phyloP scores from a whole-genome alignment of 495 filamentous ascomycete species.

The Aspergillus steynii region DNA sequence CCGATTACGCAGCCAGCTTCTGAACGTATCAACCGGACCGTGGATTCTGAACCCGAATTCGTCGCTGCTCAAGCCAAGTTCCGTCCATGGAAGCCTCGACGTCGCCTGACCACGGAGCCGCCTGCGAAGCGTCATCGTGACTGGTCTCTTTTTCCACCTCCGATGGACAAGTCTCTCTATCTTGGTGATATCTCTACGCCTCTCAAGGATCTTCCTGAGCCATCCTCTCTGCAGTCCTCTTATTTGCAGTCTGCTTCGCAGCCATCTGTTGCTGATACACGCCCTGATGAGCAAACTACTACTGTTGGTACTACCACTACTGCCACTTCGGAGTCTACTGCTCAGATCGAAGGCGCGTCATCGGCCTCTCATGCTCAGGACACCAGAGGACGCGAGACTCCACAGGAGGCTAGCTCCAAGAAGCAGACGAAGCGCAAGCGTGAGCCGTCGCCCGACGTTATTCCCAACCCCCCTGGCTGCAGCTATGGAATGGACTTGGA shows the following conservation, averaged over 20 bases:
- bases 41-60: not conserved
- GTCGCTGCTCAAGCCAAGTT: slow-evolving; percentile 3
- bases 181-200: slow-evolving; percentile 21
- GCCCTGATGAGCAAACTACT: not conserved
- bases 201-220: not conserved
- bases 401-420: slow-evolving; percentile 4
- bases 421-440: slow-evolving; percentile 42
- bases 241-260: not conserved
- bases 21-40: slow-evolving; percentile 19
- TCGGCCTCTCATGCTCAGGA: not conserved
- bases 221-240: not conserved
- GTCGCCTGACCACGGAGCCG: slow-evolving; percentile 4
- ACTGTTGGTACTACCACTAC: not conserved
- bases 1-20: slow-evolving; percentile 16
- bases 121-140: slow-evolving; percentile 19
- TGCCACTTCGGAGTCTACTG: not conserved
- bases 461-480: slow-evolving; percentile 44
- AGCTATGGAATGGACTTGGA: slow-evolving; percentile 46
- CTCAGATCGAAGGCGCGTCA: not conserved
- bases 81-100: slow-evolving; percentile 13
- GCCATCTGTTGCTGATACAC: not conserved
- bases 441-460: slow-evolving; percentile 41
- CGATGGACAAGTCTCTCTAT: slow-evolving; percentile 23
- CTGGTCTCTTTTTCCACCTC: slow-evolving; percentile 27
- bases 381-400: not conserved